Evolutionary conservation across 805 yeast genomes (phyloP), one percentile per base, ranked within the genome.

Genomic region (Yamadazyma tumulicola): DNA sequence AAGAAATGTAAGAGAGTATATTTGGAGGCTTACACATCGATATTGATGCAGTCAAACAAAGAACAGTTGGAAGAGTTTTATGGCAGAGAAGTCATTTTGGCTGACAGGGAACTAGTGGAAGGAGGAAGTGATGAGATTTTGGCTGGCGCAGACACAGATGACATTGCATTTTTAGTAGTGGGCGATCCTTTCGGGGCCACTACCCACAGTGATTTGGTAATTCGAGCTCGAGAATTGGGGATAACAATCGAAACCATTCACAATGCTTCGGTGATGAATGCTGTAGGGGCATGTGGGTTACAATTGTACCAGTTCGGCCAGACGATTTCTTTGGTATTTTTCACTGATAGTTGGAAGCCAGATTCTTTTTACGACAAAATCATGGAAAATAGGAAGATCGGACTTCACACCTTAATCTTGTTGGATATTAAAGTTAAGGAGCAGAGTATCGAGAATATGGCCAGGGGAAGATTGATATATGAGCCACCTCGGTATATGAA

Each of bases 131-230:
- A 89, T 51, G 72, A 74, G 25, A 93, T 91, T 40, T 67, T 91
- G 43, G 82, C 67, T 14, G 79, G 77, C 41, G 96, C 94, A 1
- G 76, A 83, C 20, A 69, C 61, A 15, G 91, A 83, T 36, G 96
- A 93, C 55, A 74, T 91, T 55, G 97, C 97, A 0, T 88, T 91
- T 48, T 69, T 93, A 44, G 98, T 93, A 14, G 98, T 91, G 18
- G 98, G 98, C 22, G 98, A 91, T 58, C 95, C 91, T 21, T 91
- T 87, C 54, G 98, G 98, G 21, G 98, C 98, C 20, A 91, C 98
- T 4, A 91, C 98, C 1, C 98, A 91, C 63, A 87, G 97, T 0
- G 98, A 93, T 64, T 71, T 91, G 43, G 86, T 89, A 26, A 74
- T 91, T 41, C 72, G 98, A 52, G 97, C 98, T 28, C 76, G 95